Conservation (phyloP, 495 filamentous ascomycete genomes). For the Collariella sp. region DNA sequence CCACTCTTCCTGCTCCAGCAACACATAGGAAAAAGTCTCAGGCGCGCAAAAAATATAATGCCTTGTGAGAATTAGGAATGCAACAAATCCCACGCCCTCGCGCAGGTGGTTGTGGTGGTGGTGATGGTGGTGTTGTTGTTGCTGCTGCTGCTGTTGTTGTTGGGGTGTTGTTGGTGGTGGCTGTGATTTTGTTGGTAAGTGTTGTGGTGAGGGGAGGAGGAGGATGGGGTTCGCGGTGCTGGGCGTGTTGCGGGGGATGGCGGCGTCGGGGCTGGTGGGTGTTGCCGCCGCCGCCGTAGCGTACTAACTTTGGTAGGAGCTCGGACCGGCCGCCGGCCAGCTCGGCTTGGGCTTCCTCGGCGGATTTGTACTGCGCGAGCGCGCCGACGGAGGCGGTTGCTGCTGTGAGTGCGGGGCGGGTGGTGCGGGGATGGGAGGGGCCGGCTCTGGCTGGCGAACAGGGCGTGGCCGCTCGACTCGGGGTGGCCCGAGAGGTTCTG, state of each 20-base stretch:
- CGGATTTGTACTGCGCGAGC: slow-evolving; percentile 83
- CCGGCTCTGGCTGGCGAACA: slow-evolving; percentile 25
- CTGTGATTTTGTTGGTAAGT: neutral
- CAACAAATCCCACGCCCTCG: slow-evolving; percentile 91
- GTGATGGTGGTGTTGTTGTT: neutral
- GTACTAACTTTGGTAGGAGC: slow-evolving; percentile 82
- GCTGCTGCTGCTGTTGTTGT: slow-evolving; percentile 1
- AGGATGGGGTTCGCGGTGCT: slow-evolving; percentile 18
- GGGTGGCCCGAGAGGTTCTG: slow-evolving; percentile 64
- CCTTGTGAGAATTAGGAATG: slow-evolving; percentile 80
- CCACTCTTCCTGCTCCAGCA: neutral
- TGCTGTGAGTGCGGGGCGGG: slow-evolving; percentile 32
- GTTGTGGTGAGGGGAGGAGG: neutral
- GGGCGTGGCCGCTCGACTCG: slow-evolving; percentile 63
- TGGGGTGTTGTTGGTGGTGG: neutral
- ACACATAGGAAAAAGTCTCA: neutral
- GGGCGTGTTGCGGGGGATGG: slow-evolving; percentile 65
- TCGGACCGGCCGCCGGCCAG: slow-evolving; percentile 87
- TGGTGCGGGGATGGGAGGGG: slow-evolving; percentile 72
- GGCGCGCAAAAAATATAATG: neutral
- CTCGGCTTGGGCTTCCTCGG: slow-evolving; percentile 87
- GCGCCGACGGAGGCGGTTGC: slow-evolving; percentile 37
- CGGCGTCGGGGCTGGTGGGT: slow-evolving; percentile 84
- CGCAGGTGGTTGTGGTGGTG: slow-evolving; percentile 39
- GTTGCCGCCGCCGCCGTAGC: slow-evolving; percentile 60